Conservation (phyloP, 2,329 filamentous ascomycete genomes). For the Periconia digitata region DNA sequence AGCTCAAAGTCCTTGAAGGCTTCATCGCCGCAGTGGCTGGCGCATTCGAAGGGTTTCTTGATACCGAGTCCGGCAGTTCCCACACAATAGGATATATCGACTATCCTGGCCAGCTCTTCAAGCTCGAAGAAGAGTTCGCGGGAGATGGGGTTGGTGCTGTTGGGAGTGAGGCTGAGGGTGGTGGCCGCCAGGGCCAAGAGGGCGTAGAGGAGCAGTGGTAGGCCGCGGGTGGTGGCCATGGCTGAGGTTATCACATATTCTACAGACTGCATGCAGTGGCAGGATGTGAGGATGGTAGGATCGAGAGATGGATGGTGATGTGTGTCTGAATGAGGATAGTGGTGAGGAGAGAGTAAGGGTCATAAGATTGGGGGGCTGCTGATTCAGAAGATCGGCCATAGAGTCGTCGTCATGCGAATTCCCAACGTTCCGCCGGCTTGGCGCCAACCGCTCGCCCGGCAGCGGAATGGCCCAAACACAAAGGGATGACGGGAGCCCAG, state of each 20-base stretch:
- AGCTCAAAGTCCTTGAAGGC: constrained; percentile 83
- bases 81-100: constrained; percentile 94
- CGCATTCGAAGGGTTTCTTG: constrained; percentile 78
- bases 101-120: constrained; percentile 84
- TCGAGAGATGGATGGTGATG: constrained; percentile 1
- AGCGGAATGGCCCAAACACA: too few relatives aligned
- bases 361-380: not conserved
- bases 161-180: constrained; percentile 32
- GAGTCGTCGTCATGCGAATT: too few relatives aligned
- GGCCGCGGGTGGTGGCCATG: constrained; percentile 26
- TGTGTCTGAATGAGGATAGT: not conserved
- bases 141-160: constrained; percentile 54
- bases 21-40: constrained; percentile 76
- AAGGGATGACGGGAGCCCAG: too few relatives aligned
- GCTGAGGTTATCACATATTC: constrained; percentile 34
- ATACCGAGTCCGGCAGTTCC: constrained; percentile 83
- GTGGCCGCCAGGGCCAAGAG: constrained; percentile 16
- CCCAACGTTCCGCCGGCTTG: not conserved
- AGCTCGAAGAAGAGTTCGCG: constrained; percentile 72
- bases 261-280: not conserved
- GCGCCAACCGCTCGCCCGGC: too few relatives aligned
- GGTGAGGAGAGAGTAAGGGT: constrained; percentile 22
- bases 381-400: not conserved
- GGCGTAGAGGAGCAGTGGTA: constrained; percentile 11
- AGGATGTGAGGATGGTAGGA: not conserved